These are phyloP conservation scores for Artemisia princeps DNA, from an alignment of 140 eudicot species.

Conservation along the genomic window DNA sequence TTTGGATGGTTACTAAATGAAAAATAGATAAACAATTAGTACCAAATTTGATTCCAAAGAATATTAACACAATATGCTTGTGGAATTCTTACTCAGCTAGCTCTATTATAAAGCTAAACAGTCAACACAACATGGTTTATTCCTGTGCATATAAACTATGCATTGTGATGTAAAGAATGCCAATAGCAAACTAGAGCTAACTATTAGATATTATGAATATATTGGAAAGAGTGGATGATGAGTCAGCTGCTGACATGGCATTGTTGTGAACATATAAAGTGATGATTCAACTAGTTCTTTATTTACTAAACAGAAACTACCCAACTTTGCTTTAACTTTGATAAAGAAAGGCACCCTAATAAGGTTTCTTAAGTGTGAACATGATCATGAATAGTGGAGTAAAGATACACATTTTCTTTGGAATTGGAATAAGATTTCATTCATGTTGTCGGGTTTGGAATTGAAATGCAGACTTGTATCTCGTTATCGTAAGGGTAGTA, in stretches of 20 bases:
- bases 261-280: conserved; percentile 19
- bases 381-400: conserved; percentile 23
- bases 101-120: conserved; percentile 32
- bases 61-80: conserved; percentile 30
- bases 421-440: conserved; percentile 8
- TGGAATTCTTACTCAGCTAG: conserved; percentile 37
- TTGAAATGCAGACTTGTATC: conserved; percentile 18
- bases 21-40: conserved; percentile 4
- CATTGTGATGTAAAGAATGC: conserved; percentile 28
- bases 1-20: conserved; percentile 8
- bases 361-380: conserved; percentile 29
- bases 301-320: conserved; percentile 27
- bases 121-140: conserved; percentile 22
- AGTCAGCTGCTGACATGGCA: conserved; percentile 36
- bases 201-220: conserved; percentile 27
- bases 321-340: conserved; percentile 40
- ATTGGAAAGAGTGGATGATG: conserved; percentile 26
- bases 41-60: conserved; percentile 18
- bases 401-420: conserved; percentile 10
- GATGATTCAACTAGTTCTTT: conserved; percentile 26
- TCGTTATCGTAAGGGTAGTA: conserved; percentile 23
- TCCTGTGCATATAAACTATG: conserved; percentile 31
- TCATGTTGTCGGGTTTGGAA: conserved; percentile 22
- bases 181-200: conserved; percentile 31
- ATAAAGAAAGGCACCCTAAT: conserved; percentile 24